Evolutionary conservation across 768 basidiomycete genomes (phyloP).

Genomic region (Tubosaeta sp.): DNA sequence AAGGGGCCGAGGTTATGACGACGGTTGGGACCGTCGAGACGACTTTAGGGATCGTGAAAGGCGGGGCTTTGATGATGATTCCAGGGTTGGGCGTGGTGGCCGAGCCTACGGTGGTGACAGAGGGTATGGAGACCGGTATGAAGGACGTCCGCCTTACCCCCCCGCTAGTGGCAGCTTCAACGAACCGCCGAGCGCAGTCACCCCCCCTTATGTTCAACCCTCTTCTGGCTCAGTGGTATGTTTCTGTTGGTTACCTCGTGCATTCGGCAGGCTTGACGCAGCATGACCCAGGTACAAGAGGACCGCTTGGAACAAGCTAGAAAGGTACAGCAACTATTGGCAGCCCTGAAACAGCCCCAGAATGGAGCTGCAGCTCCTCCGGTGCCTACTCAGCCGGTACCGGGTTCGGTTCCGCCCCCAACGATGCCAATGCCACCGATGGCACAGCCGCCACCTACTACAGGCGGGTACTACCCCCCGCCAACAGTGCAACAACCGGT

Average conservation of each 20-base stretch:
- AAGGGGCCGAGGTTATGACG: slow-evolving; percentile 34
- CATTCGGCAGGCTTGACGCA: neutral
- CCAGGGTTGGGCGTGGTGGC: slow-evolving; percentile 33
- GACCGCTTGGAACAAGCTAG: slow-evolving; percentile 86
- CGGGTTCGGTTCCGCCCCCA: slow-evolving; percentile 35
- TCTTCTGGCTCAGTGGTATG: slow-evolving; percentile 29
- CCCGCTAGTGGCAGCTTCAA: slow-evolving; percentile 18
- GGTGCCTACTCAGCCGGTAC: slow-evolving; percentile 24
- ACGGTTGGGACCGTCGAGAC: slow-evolving; percentile 45
- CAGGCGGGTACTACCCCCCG: slow-evolving; percentile 42
- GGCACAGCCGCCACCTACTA: slow-evolving; percentile 23
- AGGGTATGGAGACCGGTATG: slow-evolving; percentile 43
- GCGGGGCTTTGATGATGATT: slow-evolving; percentile 34
- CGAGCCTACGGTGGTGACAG: slow-evolving; percentile 37
- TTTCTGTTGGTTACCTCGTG: neutral
- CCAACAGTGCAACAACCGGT: slow-evolving; percentile 30
- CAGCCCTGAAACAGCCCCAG: slow-evolving; percentile 73
- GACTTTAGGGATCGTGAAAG: slow-evolving; percentile 38
- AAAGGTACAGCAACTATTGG: slow-evolving; percentile 79
- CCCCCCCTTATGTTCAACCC: slow-evolving; percentile 27
- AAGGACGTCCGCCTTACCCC: slow-evolving; percentile 37
- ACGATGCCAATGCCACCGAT: slow-evolving; percentile 34
- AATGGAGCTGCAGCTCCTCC: slow-evolving; percentile 23
- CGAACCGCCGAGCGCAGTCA: slow-evolving; percentile 20
- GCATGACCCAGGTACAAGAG: slow-evolving; percentile 34